Percentiles rank a stretch among this genome's conserved stretches.
phyloP scores from a whole-genome alignment of 2,329 filamentous ascomycete species.

The Apiospora aurea region DNA sequence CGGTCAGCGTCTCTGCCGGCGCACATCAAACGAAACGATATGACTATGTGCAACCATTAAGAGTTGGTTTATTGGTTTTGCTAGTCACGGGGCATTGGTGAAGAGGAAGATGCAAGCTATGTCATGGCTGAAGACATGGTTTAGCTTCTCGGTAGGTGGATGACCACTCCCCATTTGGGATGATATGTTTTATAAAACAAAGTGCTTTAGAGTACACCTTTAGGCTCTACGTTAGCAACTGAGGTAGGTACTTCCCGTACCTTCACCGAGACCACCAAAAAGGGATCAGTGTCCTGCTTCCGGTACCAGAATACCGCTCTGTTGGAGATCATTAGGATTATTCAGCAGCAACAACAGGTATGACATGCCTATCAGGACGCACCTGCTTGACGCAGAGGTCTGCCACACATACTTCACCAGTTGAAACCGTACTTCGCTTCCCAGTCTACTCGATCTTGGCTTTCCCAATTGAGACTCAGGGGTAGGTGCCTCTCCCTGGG shows the following conservation, averaged over 20 bases:
- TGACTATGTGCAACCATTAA: not conserved
- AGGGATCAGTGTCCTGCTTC: too few relatives aligned
- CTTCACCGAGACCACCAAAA: not conserved
- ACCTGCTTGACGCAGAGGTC: not conserved
- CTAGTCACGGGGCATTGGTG: not conserved
- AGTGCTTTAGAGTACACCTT: not conserved
- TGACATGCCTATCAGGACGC: too few relatives aligned
- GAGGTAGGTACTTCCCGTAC: not conserved
- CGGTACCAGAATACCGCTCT: not conserved
- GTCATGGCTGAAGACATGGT: not conserved
- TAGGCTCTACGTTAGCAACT: not conserved
- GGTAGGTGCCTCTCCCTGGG: not conserved
- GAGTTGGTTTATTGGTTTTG: not conserved
- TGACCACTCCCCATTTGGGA: too few relatives aligned
- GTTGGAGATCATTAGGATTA: not conserved
- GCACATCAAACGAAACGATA: not conserved
- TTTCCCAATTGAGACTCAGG: not conserved
- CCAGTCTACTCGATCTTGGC: not conserved
- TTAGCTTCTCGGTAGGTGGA: not conserved
- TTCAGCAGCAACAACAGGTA: not conserved
- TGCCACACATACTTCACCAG: not conserved
- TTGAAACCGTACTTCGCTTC: not conserved
- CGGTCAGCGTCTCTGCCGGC: not conserved
- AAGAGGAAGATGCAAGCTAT: not conserved
- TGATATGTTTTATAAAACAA: not conserved